Evolutionary conservation across 108 stramenopile genomes (phyloP), one percentile per base, ranked within the genome.

Genomic region (Phaeodactylum tricornutum): DNA sequence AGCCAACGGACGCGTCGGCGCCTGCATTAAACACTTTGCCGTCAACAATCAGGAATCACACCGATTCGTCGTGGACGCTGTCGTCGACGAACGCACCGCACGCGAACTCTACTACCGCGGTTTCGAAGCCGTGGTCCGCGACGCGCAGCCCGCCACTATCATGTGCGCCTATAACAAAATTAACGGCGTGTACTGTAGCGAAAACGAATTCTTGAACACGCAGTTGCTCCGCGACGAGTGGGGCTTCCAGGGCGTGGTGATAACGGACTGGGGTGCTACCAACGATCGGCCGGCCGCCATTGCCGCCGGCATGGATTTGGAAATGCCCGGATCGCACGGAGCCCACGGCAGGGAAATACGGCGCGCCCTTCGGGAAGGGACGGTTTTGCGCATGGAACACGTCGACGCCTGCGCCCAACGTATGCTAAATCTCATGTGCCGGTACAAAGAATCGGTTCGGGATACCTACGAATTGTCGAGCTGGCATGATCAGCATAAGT

Each of bases 221-320:
- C 2, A 42, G 9, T 49, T 77, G 19, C 38, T 83, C 7, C 29
- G 75, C 16, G 58, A 65, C 7, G 67, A 70, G 39, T 74, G 72
- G 76, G 62, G 70, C 0, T 87, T 58, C 50, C 29, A 68, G 3
- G 86, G 81, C 1, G 64, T 77, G 2, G 67, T 80, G 0, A 59
- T 82, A 45, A 74, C 76, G 11, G 86, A 87, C 50, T 87, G 86
- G 86, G 69, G 66, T 16, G 86, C 86, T 0, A 65, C 70, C 22
- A 66, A 75, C 47, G 61, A 71, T 40, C 57, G 74, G 0, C 51
- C 45, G 6, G 22, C 41, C 20, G 64, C 62, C 25, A 50, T 82
- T 5, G 17, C 33, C 11, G 75, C 72, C 8, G 78, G 78, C 17
- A 40, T 82, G 51, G 81, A 87, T 54, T 59, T 77, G 22, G 81